Base-by-base conservation (phyloP, 2,329 filamentous ascomycete genomes). In the Fusarium drepaniforme region DNA sequence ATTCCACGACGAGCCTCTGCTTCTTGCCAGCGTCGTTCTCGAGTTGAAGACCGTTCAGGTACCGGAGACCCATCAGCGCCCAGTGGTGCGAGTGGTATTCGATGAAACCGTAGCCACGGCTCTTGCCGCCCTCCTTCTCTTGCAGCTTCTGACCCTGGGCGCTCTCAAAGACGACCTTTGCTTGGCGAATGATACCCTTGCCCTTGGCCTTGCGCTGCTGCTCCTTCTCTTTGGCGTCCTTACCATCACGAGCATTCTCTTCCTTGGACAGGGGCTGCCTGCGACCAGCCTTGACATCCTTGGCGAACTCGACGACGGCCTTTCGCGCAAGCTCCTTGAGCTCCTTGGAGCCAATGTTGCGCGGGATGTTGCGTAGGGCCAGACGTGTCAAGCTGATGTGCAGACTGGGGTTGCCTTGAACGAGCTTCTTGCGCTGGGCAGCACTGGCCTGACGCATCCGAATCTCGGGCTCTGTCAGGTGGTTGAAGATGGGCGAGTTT, bases 71-170 rank as follows among this genome's bases (percentile, higher is more conserved):
- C 94, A 98, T 98, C 44, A 99, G 88, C 16, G 97, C 97, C 88
- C 93, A 96, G 60, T 97, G 93, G 81, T 99, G 97, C 35, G 94
- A 97, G 75, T 92, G 93, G 84, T 98, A 99, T 85, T 99, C 97
- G 76, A 99, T 93, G 86, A 99, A 99, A 15, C 97, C 97, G 82
- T 99, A 99, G 7, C 97, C 97, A 82, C 96, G 91, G 82, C 94
- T 97, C 81, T 96, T 96, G 8, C 92, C 95, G 9, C 94, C 95
- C 61, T 88, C 91, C 51, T 90, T 88, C 84, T 97, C 95, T 11
- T 89, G 84, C 16, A 98, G 91, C 85, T 98, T 98, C 79, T 91
- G 91, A 56, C 97, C 97, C 77, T 97, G 92, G 40, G 90, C 90
- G 66, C 93, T 94, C 85, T 99, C 97, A 80, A 97, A 98, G 42